Conservation (phyloP, 1,284 basidiomycete genomes). For the Ceratobasidium theobromae region DNA sequence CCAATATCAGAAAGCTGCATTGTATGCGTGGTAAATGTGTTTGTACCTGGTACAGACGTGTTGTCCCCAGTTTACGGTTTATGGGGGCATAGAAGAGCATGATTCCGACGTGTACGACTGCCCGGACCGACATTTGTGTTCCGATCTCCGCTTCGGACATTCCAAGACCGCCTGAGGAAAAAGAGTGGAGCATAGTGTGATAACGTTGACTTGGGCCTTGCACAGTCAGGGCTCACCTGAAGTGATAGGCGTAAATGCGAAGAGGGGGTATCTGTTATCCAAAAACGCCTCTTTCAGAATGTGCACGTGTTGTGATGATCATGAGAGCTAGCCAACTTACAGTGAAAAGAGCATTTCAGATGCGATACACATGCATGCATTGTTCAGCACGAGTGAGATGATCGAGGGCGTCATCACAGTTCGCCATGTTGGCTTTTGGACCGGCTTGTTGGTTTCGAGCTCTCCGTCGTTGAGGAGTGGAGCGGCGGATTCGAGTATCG, state of each 20-base stretch:
- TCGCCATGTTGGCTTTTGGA: not conserved
- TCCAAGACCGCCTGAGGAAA: conserved; percentile 10
- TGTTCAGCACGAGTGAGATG: conserved; percentile 1
- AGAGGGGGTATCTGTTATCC: conserved; percentile 12
- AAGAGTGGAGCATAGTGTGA: too few relatives aligned
- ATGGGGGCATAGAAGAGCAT: conserved; percentile 33
- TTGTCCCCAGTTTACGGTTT: conserved; percentile 35
- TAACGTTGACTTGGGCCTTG: not conserved
- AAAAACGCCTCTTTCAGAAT: too few relatives aligned
- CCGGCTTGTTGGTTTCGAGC: not conserved
- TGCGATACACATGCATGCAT: conserved; percentile 23
- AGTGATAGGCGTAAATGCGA: conserved; percentile 12
- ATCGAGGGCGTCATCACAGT: conserved; percentile 4
- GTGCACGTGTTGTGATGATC: not conserved
- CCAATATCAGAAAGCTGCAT: not conserved
- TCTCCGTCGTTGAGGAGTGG: not conserved
- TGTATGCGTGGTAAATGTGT: too few relatives aligned
- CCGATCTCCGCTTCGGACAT: conserved; percentile 24
- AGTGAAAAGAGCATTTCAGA: conserved; percentile 23
- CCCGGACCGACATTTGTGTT: conserved; percentile 18
- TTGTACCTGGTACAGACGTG: conserved; percentile 34
- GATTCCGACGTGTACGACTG: conserved; percentile 21
- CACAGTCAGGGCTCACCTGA: conserved; percentile 7
- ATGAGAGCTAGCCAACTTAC: not conserved
- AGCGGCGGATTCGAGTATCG: not conserved